Evolutionary conservation across 768 basidiomycete genomes (phyloP).

Genomic region (Leccinum imitatum): DNA sequence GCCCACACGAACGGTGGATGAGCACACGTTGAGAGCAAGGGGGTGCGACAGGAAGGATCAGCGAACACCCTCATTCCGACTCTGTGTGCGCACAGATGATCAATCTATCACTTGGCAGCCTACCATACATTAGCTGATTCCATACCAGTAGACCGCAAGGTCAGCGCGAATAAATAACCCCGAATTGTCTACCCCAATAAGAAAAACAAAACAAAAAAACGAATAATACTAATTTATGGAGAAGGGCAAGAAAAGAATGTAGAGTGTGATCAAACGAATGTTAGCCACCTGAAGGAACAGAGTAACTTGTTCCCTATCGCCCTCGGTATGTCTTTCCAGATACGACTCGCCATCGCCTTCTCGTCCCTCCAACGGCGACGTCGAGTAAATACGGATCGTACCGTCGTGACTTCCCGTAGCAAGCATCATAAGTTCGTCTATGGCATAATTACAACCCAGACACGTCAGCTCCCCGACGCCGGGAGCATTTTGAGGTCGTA

Average conservation of each 20-base stretch:
- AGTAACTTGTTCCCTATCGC: constrained; percentile 25
- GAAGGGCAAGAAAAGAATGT: constrained; percentile 2
- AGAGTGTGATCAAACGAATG: constrained; percentile 4
- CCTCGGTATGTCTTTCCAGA: constrained; percentile 25
- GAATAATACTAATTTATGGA: constrained; percentile 6
- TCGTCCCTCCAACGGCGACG: constrained; percentile 29
- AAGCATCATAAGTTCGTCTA: constrained; percentile 50
- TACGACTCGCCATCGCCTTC: constrained; percentile 29
- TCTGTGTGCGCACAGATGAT: background rate
- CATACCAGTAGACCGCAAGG: background rate
- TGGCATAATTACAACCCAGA: constrained; percentile 75
- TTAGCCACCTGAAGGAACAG: constrained; percentile 30
- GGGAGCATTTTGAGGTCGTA: constrained; percentile 53
- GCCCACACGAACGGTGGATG: constrained; percentile 12
- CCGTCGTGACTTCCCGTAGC: constrained; percentile 81
- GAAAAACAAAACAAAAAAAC: background rate
- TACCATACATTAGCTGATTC: too few species aligned
- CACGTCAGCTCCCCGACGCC: constrained; percentile 74
- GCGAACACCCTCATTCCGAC: constrained; percentile 1
- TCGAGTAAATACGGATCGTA: constrained; percentile 70
- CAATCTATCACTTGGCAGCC: too few species aligned
- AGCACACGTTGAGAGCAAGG: constrained; percentile 20
- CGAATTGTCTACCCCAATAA: constrained; percentile 17
- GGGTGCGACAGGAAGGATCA: background rate
- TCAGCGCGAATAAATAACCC: constrained; percentile 26